These are phyloP conservation scores for Acmispon strigosus DNA, from an alignment of 306 rosid genomes.

Conservation along the genomic window DNA sequence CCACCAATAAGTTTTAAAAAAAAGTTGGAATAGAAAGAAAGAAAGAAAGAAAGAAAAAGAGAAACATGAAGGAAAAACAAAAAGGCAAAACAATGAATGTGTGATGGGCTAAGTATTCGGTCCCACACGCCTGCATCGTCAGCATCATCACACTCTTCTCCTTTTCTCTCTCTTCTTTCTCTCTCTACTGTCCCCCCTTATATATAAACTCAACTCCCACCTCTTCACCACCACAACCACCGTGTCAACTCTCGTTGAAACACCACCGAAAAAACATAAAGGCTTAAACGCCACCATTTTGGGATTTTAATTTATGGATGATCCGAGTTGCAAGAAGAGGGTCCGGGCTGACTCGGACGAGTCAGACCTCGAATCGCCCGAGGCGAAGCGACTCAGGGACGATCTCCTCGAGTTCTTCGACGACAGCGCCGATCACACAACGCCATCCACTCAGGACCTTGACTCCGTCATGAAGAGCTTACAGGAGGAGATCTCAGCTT, in stretches of 20 bases:
- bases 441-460: constrained; percentile 54
- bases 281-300: constrained; percentile 1
- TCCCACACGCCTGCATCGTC: constrained; percentile 84
- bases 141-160: constrained; percentile 39
- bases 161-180: constrained; percentile 26
- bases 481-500: constrained; percentile 66
- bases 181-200: constrained; percentile 74
- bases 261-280: neutral
- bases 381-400: constrained; percentile 59
- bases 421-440: constrained; percentile 39
- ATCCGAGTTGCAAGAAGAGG: constrained; percentile 34
- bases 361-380: constrained; percentile 39
- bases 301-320: constrained; percentile 29
- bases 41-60: neutral
- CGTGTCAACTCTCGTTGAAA: constrained; percentile 10
- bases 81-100: constrained; percentile 36
- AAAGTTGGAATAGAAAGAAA: neutral
- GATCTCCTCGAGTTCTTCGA: constrained; percentile 61
- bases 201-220: constrained; percentile 39
- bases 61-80: constrained; percentile 22
- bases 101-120: constrained; percentile 50
- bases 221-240: constrained; percentile 19
- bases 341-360: constrained; percentile 47
- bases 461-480: constrained; percentile 70
- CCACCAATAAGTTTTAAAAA: constrained; percentile 15